Percentiles rank a stretch among this genome's conserved stretches.
These are phyloP conservation scores for Trichoderma sp. DNA, from an alignment of 2,329 filamentous ascomycete species.

Conservation along the genomic window DNA sequence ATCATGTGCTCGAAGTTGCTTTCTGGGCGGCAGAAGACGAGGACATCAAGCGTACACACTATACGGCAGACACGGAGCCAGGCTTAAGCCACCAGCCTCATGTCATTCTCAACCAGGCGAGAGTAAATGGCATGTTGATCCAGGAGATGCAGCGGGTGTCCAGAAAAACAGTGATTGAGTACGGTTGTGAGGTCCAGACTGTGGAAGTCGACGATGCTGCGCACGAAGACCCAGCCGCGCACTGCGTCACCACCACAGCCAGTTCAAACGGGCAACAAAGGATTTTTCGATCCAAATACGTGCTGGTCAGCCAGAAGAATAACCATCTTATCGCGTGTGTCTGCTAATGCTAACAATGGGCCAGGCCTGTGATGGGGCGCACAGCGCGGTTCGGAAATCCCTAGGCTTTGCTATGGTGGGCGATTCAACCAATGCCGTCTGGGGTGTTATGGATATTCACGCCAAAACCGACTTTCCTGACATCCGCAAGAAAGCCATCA, in stretches of 20 bases:
- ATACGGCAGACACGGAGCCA: not conserved
- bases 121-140: not conserved
- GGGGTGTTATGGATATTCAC: not conserved
- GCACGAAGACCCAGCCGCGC: not conserved
- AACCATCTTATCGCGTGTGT: not conserved
- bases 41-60: not conserved
- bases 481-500: not conserved
- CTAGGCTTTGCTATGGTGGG: not conserved
- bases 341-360: not conserved
- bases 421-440: not conserved
- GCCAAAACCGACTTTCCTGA: not conserved
- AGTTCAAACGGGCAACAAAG: not conserved
- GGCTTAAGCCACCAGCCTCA: slow-evolving; percentile 3
- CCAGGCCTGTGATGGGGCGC: not conserved
- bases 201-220: not conserved
- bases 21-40: not conserved
- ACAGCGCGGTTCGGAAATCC: not conserved
- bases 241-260: not conserved
- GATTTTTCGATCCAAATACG: not conserved
- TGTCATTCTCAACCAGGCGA: not conserved
- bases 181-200: not conserved
- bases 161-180: not conserved
- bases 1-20: slow-evolving; percentile 1
- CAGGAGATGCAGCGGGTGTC: not conserved
- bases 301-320: not conserved